Percentiles rank a stretch among this genome's conserved stretches.
These are phyloP conservation scores for Amoeboaphelidium protococcarum DNA, from an alignment of 371 early-diverging fungal genomes.

Conservation along the genomic window DNA sequence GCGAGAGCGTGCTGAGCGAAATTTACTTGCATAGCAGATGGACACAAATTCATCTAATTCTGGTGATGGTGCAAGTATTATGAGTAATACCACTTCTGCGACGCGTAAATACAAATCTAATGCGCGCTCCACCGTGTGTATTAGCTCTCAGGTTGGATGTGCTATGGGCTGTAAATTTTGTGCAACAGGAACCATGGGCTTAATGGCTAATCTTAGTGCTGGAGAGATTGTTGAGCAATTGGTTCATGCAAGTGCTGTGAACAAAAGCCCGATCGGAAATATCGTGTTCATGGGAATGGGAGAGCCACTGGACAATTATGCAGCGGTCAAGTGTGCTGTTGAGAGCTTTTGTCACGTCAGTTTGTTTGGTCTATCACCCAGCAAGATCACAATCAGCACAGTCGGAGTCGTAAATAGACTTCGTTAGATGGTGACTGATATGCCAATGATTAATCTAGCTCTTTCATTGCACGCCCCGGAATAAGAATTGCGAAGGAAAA, in stretches of 20 bases:
- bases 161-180: slow-evolving; percentile 64
- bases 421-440: slow-evolving; percentile 33
- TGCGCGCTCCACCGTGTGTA: slow-evolving; percentile 49
- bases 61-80: not conserved
- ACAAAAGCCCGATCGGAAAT: slow-evolving; percentile 14
- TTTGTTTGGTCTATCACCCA: slow-evolving; percentile 34
- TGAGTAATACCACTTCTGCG: not conserved
- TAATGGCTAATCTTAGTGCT: slow-evolving; percentile 41
- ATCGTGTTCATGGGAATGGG: slow-evolving; percentile 85
- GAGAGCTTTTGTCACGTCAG: no score
- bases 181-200: slow-evolving; percentile 70
- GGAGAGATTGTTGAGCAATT: slow-evolving; percentile 69
- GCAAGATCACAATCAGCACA: slow-evolving; percentile 58
- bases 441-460: slow-evolving; percentile 47
- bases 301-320: slow-evolving; percentile 61
- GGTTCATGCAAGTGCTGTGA: slow-evolving; percentile 14
- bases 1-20: not conserved
- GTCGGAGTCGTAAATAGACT: slow-evolving; percentile 67
- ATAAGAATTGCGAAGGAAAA: slow-evolving; percentile 36
- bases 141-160: slow-evolving; percentile 72
- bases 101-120: slow-evolving; percentile 10
- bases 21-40: not conserved
- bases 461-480: slow-evolving; percentile 67
- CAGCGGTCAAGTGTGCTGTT: slow-evolving; percentile 40
- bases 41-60: not conserved